Base-by-base conservation (phyloP, 257 asterid genomes). In the Nemophila menziesii region DNA sequence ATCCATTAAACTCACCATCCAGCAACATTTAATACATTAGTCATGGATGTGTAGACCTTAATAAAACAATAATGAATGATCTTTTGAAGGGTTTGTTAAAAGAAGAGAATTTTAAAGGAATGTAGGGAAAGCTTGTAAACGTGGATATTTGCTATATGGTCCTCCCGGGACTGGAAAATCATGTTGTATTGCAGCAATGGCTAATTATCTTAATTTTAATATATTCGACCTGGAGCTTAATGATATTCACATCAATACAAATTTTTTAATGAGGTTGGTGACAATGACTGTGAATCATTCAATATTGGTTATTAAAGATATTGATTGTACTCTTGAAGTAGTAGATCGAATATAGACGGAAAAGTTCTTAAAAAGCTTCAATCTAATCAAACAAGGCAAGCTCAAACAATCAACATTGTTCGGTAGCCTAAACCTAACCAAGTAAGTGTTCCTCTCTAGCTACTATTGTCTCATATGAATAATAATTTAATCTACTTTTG, bases 161-260 rank as follows among this genome's bases (percentile, higher is more conserved):
- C 79, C 76, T 2, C 79, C 78, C 0, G 79, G 82, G 9, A 74
- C 75, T 2, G 78, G 82, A 29, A 74, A 74, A 19, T 70, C 82
- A 8, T 70, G 81, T 36, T 42, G 69, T 60, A 60, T 69, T 1
- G 82, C 75, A 4, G 78, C 82, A 1, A 74, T 74, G 75, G 82
- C 82, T 2, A 74, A 74, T 55, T 49, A 70, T 33, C 63, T 74
- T 1, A 66, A 66, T 3, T 74, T 74, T 22, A 78, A 74, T 36
- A 64, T 74, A 0, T 74, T 69, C 52, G 82, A 73, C 24, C 33
- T 73, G 70, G 82, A 73, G 58, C 19, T 73, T 17, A 54, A 63
- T 6, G 69, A 40, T 42, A 57, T 70, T 33, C 54, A 16, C 5
- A 42, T 52, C 41, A 61, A 74, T 22, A 53, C 70, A 6, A 68